phyloP scores from a whole-genome alignment of 352 stramenopile species.

The Globisporangium cylindrosporum region DNA sequence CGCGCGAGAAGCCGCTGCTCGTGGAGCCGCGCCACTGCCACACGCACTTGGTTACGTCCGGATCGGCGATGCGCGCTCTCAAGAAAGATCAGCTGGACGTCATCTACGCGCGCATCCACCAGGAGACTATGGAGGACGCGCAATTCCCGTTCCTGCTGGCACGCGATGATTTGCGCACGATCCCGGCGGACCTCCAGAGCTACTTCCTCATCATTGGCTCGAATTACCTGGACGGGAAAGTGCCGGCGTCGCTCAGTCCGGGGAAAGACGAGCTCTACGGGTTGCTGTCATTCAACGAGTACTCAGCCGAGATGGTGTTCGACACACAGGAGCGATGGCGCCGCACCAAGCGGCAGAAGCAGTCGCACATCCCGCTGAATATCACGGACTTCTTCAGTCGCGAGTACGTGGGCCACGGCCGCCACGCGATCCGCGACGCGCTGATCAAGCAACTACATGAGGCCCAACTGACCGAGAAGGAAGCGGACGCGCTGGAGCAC shows the following conservation, averaged over 20 bases:
- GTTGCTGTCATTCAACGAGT: slow-evolving; percentile 45
- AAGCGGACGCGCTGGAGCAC: slow-evolving; percentile 27
- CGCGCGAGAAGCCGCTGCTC: slow-evolving; percentile 19
- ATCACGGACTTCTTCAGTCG: slow-evolving; percentile 63
- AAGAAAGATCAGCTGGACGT: slow-evolving; percentile 23
- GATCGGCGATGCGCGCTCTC: slow-evolving; percentile 25
- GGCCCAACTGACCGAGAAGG: background rate
- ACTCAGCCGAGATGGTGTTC: slow-evolving; percentile 49
- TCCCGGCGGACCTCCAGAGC: slow-evolving; percentile 34
- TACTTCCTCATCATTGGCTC: slow-evolving; percentile 60
- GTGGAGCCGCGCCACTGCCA: slow-evolving; percentile 56
- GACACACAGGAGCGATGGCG: slow-evolving; percentile 68
- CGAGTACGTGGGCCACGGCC: slow-evolving; percentile 45
- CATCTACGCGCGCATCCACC: slow-evolving; percentile 30
- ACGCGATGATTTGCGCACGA: slow-evolving; percentile 43
- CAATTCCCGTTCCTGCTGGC: slow-evolving; percentile 57
- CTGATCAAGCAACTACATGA: slow-evolving; percentile 32
- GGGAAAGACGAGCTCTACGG: slow-evolving; percentile 56
- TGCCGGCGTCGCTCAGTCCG: slow-evolving; percentile 47
- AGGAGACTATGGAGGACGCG: slow-evolving; percentile 43
- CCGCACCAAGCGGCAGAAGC: slow-evolving; percentile 54
- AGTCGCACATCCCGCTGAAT: slow-evolving; percentile 58
- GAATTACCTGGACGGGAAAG: slow-evolving; percentile 57
- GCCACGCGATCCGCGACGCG: slow-evolving; percentile 18
- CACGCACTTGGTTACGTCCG: slow-evolving; percentile 31